Base-by-base conservation (phyloP, 2,329 filamentous ascomycete genomes). In the Pseudogymnoascus sp. region DNA sequence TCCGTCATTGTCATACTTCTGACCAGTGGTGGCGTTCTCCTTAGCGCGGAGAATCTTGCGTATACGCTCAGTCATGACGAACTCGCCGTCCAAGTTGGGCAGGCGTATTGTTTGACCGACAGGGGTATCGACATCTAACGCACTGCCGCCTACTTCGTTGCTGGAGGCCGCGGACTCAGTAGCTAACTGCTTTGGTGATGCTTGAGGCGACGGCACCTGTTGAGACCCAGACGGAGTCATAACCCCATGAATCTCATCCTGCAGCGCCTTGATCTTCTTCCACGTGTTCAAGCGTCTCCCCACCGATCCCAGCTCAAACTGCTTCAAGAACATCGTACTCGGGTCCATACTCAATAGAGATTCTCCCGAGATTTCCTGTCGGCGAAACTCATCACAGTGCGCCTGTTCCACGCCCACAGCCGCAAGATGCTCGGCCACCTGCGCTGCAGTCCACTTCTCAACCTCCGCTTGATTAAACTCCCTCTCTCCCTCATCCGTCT, bases 281-380 rank as follows among this genome's bases (percentile, higher is more conserved):
- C 93, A 97, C 2, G 92, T 96, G 74, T 95, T 95, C 65, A 97
- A 77, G 64, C 93, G 84, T 62, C 90, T 84, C 7, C 93, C 93
- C 67, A 97, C 92, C 2, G 93, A 91, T 15, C 93, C 93, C 67
- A 97, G 81, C 67, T 97, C 90, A 69, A 97, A 96, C 55, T 94
- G 92, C 72, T 96, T 96, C 78, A 97, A 88, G 73, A 97, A 96
- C n/a, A 97, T 81, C 40, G 93, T 95, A 62, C 90, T 90, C 76
- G 97, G 93, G 69, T 97, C 92, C 90, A 97, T 96, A 61, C 90
- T 90, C 60, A 99, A 77, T 39, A 99, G 77, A 3, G 97, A 92
- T 69, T 97, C 92, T 58, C 94, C 94, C 1, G 89, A 87, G 63
- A 99, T 97, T 73, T 99, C 94, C 74, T 99, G 93, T 70, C 97